A percentile compares a stretch with the other conserved stretches of the same genome.
phyloP scores from a whole-genome alignment of 2,329 filamentous ascomycete genomes.

The Arthrobotrys conoides region DNA sequence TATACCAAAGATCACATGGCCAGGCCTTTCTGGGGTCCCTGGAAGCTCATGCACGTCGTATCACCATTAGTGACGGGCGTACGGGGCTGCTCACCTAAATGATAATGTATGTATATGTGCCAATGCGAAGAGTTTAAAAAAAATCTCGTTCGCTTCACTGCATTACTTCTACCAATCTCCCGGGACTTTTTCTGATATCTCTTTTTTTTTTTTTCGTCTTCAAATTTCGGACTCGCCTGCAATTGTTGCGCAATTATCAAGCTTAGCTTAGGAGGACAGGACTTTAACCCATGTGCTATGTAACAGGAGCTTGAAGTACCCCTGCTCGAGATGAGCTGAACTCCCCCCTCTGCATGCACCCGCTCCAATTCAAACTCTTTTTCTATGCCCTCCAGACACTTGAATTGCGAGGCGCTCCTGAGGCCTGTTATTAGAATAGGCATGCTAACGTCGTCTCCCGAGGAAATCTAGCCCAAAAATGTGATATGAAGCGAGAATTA shows the following conservation, averaged over 20 bases:
- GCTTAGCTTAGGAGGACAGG: not conserved
- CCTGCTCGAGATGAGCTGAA: conserved; percentile 34
- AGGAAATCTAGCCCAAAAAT: not conserved
- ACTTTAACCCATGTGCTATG: conserved; percentile 26
- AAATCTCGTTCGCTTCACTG: conserved; percentile 52
- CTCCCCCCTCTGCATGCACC: conserved; percentile 46
- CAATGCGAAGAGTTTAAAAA: conserved; percentile 13
- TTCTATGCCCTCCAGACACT: conserved; percentile 5
- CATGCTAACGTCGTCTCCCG: not conserved
- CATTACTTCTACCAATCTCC: conserved; percentile 47
- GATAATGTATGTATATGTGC: conserved; percentile 41
- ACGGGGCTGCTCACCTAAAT: conserved; percentile 31
- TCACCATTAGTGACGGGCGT: conserved; percentile 31
- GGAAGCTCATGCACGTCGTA: conserved; percentile 52
- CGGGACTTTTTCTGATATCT: conserved; percentile 43
- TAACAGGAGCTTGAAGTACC: conserved; percentile 20
- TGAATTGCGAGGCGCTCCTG: not conserved
- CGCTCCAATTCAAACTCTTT: conserved; percentile 31
- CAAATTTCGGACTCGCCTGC: conserved; percentile 37
- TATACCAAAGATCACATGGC: conserved; percentile 53
- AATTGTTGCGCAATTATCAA: conserved; percentile 56
- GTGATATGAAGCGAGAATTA: not conserved
- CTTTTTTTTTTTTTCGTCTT: conserved; percentile 18
- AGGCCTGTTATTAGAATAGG: not conserved
- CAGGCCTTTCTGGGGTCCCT: conserved; percentile 43